Evolutionary conservation across 768 basidiomycete species (phyloP), one percentile per base, ranked within the genome.

Genomic region (Imleria badia): DNA sequence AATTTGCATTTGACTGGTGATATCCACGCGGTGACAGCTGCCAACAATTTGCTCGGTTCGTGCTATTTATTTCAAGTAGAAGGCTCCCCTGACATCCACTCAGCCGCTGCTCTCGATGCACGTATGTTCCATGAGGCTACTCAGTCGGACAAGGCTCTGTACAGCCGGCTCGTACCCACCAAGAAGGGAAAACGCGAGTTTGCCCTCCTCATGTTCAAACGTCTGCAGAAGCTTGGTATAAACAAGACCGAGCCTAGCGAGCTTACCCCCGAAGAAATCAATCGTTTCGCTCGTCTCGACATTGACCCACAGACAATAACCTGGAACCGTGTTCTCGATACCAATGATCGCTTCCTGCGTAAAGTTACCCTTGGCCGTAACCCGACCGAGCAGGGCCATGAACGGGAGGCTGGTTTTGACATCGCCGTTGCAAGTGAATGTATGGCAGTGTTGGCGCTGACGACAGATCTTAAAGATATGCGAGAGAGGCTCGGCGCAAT

Each of bases 101-200:
- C 56, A 91, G 95, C 96, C 59, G 96, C 97, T 55, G 97, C 96
- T 48, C 78, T 99, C 51, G 94, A 97, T 68, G 96, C 96, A 19
- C 87, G 96, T 48, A 95, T 97, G 73, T 96, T 98, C 83, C 96
- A 99, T 65, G 96, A 99, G 71, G 87, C 85, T 14, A 98, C 96
- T 10, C 94, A 95, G 67, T 83, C 87, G 49, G 94, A 99, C 77
- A 98, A 98, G 83, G 93, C 87, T 5, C 79, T 99, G 44, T 98
- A 91, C 76, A 90, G 76, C 65, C 93, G 97, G 33, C 81, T 99
- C 23, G 94, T 95, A 35, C 95, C 95, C 6, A 75, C 83, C 46
- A 92, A 93, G 78, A 98, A 98, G 75, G 94, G 94, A 58, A 90
- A 89, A 70, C 89, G 94, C 63, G 89, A 90, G 63, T 99, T 98